Conservation (phyloP, 2,329 filamentous ascomycete genomes). For the Verticillium dahliae region DNA sequence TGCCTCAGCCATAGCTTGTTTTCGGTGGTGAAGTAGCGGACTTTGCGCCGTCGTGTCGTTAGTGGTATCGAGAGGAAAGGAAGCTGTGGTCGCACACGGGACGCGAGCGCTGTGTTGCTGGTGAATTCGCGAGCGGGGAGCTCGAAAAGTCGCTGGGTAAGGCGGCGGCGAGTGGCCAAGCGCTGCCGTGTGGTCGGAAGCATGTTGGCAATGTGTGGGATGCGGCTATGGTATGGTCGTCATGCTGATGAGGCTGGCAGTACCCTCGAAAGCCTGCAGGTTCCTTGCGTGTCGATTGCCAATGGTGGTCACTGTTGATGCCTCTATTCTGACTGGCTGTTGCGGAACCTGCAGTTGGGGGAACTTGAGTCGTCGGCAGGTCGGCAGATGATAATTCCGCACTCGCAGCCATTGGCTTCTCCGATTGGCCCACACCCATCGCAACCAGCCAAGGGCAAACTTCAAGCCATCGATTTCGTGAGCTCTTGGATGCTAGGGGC, state of each 20-base stretch:
- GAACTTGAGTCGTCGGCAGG: not conserved
- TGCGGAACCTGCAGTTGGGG: not conserved
- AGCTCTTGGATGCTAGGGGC: not conserved
- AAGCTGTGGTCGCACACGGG: constrained; percentile 34
- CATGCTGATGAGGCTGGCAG: not conserved
- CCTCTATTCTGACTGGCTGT: not conserved
- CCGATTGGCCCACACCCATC: not conserved
- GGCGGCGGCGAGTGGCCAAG: constrained; percentile 26
- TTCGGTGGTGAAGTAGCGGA: constrained; percentile 74
- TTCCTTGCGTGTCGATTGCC: not conserved
- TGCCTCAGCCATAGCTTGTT: constrained; percentile 63
- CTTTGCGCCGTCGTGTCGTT: constrained; percentile 42
- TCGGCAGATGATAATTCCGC: not conserved
- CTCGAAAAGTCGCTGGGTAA: constrained; percentile 14
- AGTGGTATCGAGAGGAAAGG: constrained; percentile 44
- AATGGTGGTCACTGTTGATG: not conserved
- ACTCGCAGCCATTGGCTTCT: not conserved
- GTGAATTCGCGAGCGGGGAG: constrained; percentile 10
- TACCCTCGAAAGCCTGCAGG: not conserved
- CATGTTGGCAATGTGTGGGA: not conserved
- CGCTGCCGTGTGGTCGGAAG: constrained; percentile 29
- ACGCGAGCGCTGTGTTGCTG: constrained; percentile 16
- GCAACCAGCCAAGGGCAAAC: not conserved
- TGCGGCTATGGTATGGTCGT: not conserved
- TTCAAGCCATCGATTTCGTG: not conserved